Base-by-base conservation (phyloP, 2,329 filamentous ascomycete genomes). In the Colletotrichum echinochloae region DNA sequence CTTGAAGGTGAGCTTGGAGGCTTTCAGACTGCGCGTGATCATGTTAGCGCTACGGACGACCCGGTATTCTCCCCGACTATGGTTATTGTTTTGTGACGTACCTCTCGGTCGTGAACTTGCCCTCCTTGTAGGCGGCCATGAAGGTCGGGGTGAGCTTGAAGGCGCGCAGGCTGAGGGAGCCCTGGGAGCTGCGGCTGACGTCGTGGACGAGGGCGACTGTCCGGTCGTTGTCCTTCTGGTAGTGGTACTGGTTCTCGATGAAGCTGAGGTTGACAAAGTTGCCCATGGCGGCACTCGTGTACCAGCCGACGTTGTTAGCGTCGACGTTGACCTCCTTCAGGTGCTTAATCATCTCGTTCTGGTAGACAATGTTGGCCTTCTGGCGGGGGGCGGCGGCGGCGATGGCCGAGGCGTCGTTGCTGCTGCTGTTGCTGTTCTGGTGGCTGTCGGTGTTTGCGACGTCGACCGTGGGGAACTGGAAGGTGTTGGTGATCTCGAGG, bases 271-370 rank as follows among this genome's bases (percentile, higher is more conserved):
- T 98, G 87, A 98, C 88, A 77, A 98, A 98, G 87, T 97, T 98
- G 82, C 96, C 96, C 93, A 99, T 97, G 82, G 94, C 97, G 74
- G 95, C 94, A 85, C 94, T 98, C 70, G 94, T 98, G 86, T 99
- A 99, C 95, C 95, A 99, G 78, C 96, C 96, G 71, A 97, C 94
- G 78, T 94, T 97, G 87, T 98, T 97, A 75, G 96, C 96, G 81
- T 99, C 96, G 71, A 98, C 93, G 82, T 98, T 99, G 78, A 99
- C 96, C 84, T 98, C 96, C 81, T 95, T 92, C 73, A 98, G 86
- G 82, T 96, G 94, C 79, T 94, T 93, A 83, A 99, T 95, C 95
- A 98, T 98, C 83, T 99, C 96, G 75, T 90, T 91, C 85, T 97
- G 94, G 84, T 99, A 98, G 76, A 87, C 84, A 28, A 91, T 87